Conservation (phyloP, 1,139 yeast genomes). For the Diutina mesorugosa region DNA sequence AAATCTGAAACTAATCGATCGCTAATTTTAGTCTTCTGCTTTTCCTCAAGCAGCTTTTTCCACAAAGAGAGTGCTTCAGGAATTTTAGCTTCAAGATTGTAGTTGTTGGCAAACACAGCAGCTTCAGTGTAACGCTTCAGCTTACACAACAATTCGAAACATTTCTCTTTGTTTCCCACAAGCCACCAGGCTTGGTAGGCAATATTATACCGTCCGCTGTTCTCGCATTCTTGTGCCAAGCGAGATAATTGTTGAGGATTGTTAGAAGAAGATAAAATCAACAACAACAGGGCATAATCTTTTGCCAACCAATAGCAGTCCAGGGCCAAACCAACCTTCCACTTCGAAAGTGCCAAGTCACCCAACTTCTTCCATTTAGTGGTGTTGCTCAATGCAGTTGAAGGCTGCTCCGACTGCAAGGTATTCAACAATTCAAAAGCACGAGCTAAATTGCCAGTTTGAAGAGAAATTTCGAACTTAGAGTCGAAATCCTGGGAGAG, state of each 20-base stretch:
- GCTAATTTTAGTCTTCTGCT: slow-evolving; percentile 47
- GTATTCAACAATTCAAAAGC: slow-evolving; percentile 62
- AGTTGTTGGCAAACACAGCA: slow-evolving; percentile 65
- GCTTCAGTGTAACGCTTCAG: slow-evolving; percentile 79
- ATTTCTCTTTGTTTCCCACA: slow-evolving; percentile 54
- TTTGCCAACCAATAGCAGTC: slow-evolving; percentile 69
- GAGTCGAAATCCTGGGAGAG: slow-evolving; percentile 80
- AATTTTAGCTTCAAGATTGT: slow-evolving; percentile 39
- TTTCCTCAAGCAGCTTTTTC: slow-evolving; percentile 42
- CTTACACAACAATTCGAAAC: slow-evolving; percentile 53
- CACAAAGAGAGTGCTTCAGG: slow-evolving; percentile 43
- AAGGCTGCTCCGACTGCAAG: slow-evolving; percentile 37
- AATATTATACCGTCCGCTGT: slow-evolving; percentile 68
- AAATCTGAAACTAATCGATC: slow-evolving; percentile 39
- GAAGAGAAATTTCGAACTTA: slow-evolving; percentile 59
- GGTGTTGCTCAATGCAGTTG: slow-evolving; percentile 20
- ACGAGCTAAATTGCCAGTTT: slow-evolving; percentile 55
- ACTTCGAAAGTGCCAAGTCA: slow-evolving; percentile 65
- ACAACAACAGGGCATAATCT: slow-evolving; percentile 72
- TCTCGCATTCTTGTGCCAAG: slow-evolving; percentile 54
- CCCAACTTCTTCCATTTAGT: slow-evolving; percentile 86
- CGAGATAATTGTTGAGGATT: slow-evolving; percentile 44
- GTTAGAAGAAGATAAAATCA: slow-evolving; percentile 75
- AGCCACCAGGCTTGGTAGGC: slow-evolving; percentile 93
- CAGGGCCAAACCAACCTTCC: slow-evolving; percentile 75